Conservation (phyloP, 441 rosid species). For the Gossypium trilobum region DNA sequence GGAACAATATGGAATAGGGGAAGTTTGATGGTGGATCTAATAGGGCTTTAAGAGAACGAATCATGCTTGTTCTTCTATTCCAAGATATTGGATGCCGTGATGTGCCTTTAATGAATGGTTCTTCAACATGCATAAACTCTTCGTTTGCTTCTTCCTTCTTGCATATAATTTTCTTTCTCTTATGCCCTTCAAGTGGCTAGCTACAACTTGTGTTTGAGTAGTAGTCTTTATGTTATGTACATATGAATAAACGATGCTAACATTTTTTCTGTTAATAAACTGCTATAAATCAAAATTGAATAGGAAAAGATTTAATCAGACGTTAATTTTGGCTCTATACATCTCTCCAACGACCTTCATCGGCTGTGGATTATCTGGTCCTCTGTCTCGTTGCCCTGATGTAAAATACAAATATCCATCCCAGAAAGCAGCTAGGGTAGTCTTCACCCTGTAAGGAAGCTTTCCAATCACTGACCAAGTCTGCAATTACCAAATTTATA, state of each 20-base stretch:
- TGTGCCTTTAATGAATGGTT: not conserved
- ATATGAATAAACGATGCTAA: not conserved
- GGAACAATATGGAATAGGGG: not conserved
- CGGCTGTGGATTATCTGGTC: constrained; percentile 74
- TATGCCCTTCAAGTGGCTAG: not conserved
- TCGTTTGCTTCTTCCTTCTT: not conserved
- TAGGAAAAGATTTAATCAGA: constrained; percentile 15
- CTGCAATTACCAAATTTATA: constrained; percentile 29
- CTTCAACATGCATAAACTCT: not conserved
- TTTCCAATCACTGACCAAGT: constrained; percentile 77
- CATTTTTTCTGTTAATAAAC: not conserved
- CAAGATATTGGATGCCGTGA: not conserved
- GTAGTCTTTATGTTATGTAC: not conserved
- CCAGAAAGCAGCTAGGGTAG: constrained; percentile 62
- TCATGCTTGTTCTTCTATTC: not conserved
- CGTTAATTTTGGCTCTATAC: constrained; percentile 73
- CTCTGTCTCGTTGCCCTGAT: constrained; percentile 86
- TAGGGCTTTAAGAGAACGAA: not conserved
- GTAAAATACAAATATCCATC: constrained; percentile 76
- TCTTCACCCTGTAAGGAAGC: constrained; percentile 75
- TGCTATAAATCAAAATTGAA: not conserved
- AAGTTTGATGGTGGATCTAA: not conserved
- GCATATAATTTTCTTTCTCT: not conserved
- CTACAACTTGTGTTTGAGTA: not conserved
- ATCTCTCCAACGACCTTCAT: constrained; percentile 62